Percentiles rank a stretch among this genome's conserved stretches.
Evolutionary conservation across 768 basidiomycete species (phyloP).

Genomic region (Leccinum subgranulosum): DNA sequence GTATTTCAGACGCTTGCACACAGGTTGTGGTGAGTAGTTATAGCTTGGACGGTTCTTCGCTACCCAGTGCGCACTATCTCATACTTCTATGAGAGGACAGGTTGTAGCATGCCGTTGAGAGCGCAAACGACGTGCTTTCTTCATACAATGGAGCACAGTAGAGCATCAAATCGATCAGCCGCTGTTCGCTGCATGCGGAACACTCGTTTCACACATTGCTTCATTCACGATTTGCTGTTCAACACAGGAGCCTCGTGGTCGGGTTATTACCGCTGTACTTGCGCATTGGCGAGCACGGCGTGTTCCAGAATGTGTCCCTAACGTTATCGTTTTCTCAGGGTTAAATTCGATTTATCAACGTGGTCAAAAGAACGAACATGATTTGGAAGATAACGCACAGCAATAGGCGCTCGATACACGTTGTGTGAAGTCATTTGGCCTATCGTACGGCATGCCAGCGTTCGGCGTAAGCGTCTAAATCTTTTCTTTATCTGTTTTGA

Average conservation of each 20-base stretch:
- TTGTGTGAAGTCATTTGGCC: neutral
- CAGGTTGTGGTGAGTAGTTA: conserved; percentile 6
- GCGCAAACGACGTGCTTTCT: neutral
- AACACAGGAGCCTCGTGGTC: neutral
- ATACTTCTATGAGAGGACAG: neutral
- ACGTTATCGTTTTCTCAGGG: conserved; percentile 1
- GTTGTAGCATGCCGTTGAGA: neutral
- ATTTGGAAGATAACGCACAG: neutral
- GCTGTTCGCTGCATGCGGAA: conserved; percentile 1
- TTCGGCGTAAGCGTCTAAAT: neutral
- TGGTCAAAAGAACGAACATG: neutral
- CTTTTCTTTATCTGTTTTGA: neutral
- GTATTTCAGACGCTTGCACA: neutral
- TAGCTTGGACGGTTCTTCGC: neutral
- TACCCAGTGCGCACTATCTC: conserved; percentile 7
- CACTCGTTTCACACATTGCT: neutral
- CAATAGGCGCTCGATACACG: neutral
- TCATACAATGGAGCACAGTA: neutral
- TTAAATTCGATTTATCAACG: neutral
- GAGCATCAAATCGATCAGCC: neutral
- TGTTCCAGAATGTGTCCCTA: neutral
- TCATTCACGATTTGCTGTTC: neutral
- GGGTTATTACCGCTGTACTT: neutral
- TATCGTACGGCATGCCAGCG: neutral
- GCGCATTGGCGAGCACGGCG: neutral